Evolutionary conservation across 2,329 filamentous ascomycete genomes (phyloP), one percentile per base, ranked within the genome.

Genomic region (Alternaria conjuncta): DNA sequence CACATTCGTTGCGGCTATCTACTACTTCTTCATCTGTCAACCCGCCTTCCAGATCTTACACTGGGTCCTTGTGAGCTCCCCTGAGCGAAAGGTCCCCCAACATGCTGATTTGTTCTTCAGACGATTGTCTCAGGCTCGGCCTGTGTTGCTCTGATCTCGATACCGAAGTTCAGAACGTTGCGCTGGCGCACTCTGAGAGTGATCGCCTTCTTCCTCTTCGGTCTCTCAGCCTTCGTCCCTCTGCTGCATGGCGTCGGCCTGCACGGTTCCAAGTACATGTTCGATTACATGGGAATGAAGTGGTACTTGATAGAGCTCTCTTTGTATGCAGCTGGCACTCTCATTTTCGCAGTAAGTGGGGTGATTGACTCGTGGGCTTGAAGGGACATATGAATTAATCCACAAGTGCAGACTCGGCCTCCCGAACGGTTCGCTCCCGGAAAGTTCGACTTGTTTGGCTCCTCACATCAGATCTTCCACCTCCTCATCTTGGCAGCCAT

Each of bases 321-420:
- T 2, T n/a, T 36, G 15, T 36, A 36, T n/a, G 32, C 32, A n/a
- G 1, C 15, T 0, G 32, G 32, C 15, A 36, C 32, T n/a, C 4
- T 36, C 0, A 36, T 36, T 0, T 36, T 36, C 32, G 32, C 32
- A 3, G 32, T 36, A n/a, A 36, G 32, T 9, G 15, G 0, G 15
- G 3, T n/a, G 4, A 2, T 36, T n/a, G 0, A 15, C 32, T n/a
- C 15, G 0, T 10, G 4, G 0, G 1, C 2, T n/a, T 5, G 7
- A 2, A 9, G 4, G 0, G 4, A n/a, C 4, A 36, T 3, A 4
- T 36, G 32, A n/a, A n/a, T 15, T 36, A 4, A 36, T 1, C 4
- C 5, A 0, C 8, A 5, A 0, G 0, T 36, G 15, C 32, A 36
- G 32, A 36, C 32, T 5, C 15, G 32, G 15, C 32, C 32, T n/a